phyloP scores from a whole-genome alignment of 352 stramenopile genomes.

The Phytopythium sindhum region DNA sequence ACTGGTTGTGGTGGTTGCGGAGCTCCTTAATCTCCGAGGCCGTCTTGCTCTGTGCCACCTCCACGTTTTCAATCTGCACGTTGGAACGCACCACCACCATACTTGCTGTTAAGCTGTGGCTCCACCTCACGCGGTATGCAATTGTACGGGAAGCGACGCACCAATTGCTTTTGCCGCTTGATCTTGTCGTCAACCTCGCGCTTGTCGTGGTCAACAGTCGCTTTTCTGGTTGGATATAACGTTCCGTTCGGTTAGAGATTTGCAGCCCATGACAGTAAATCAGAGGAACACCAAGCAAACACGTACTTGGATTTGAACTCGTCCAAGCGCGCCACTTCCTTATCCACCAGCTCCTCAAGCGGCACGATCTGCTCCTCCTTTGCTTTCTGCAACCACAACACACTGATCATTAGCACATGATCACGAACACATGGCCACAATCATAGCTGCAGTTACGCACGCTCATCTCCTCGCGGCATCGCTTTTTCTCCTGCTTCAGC shows the following conservation, averaged over 20 bases:
- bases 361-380: slow-evolving; percentile 62
- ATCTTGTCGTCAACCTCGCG: slow-evolving; percentile 56
- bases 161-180: slow-evolving; percentile 53
- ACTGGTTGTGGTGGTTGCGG: slow-evolving; percentile 66
- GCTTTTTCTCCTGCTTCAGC: slow-evolving; percentile 65
- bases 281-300: not conserved
- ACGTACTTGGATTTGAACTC: slow-evolving; percentile 60
- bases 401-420: not conserved
- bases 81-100: not conserved
- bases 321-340: slow-evolving; percentile 63
- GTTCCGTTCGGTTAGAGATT: slow-evolving; percentile 5
- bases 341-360: slow-evolving; percentile 60
- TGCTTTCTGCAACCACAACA: slow-evolving; percentile 35
- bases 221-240: slow-evolving; percentile 31
- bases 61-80: slow-evolving; percentile 57
- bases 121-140: not conserved
- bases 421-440: not conserved
- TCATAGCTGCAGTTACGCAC: slow-evolving; percentile 16
- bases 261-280: not conserved
- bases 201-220: slow-evolving; percentile 42
- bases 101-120: not conserved
- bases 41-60: slow-evolving; percentile 66
- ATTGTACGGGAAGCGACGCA: not conserved
- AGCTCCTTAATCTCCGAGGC: slow-evolving; percentile 66
- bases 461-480: slow-evolving; percentile 64